These are phyloP conservation scores for Evernia prunastri DNA, from an alignment of 495 filamentous ascomycete species.

Conservation along the genomic window DNA sequence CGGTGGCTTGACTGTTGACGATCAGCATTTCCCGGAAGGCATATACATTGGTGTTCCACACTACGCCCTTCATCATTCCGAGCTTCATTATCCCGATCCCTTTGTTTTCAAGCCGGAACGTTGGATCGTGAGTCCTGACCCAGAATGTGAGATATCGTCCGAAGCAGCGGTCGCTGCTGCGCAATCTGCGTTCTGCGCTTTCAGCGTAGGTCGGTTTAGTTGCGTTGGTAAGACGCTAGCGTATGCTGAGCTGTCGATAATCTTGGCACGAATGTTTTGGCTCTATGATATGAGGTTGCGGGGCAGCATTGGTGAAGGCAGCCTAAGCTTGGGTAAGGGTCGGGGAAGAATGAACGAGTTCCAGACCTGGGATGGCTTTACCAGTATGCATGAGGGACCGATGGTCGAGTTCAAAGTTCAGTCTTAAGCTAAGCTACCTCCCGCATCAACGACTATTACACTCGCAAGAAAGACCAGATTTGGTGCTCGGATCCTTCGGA, in stretches of 20 bases:
- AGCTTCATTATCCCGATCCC: constrained; percentile 48
- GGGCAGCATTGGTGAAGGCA: neutral
- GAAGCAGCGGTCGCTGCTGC: too few relatives aligned
- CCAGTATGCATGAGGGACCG: too few relatives aligned
- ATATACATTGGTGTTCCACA: constrained; percentile 47
- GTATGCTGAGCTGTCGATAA: neutral
- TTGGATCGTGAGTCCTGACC: too few relatives aligned
- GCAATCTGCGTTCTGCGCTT: too few relatives aligned
- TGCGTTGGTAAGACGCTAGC: constrained; percentile 5
- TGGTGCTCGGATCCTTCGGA: too few relatives aligned
- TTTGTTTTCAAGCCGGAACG: constrained; percentile 45
- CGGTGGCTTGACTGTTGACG: constrained; percentile 34
- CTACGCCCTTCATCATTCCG: constrained; percentile 53
- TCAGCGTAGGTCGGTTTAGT: too few relatives aligned
- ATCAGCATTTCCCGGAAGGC: constrained; percentile 45
- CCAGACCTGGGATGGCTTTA: neutral
- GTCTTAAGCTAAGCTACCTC: too few relatives aligned
- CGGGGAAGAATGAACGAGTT: neutral
- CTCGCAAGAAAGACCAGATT: too few relatives aligned
- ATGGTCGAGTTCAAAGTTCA: too few relatives aligned
- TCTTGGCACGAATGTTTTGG: constrained; percentile 2
- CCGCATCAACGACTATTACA: too few relatives aligned
- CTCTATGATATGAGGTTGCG: constrained; percentile 2
- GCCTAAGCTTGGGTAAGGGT: neutral
- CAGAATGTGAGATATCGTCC: too few relatives aligned